Conservation (phyloP, 2,329 filamentous ascomycete species). For the Penicillium glabrum region DNA sequence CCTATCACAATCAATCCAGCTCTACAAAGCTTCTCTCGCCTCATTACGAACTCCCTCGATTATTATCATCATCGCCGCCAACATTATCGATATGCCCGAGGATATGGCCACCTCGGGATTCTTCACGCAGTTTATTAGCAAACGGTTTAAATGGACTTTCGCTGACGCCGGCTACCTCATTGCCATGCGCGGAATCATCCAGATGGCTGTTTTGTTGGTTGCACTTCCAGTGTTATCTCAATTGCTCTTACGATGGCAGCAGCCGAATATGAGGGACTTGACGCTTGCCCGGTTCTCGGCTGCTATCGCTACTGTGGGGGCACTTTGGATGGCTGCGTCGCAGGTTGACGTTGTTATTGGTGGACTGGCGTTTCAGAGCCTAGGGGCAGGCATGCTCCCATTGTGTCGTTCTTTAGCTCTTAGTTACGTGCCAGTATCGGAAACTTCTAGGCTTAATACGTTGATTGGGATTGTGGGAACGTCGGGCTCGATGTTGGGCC, state of each 20-base stretch:
- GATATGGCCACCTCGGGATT: not conserved
- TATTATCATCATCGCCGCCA: not conserved
- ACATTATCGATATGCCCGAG: not conserved
- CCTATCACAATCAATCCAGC: not conserved
- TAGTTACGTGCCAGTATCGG: not conserved
- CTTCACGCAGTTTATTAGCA: not conserved
- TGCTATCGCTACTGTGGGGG: not conserved
- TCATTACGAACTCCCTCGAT: not conserved
- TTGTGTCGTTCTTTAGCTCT: not conserved
- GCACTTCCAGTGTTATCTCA: not conserved
- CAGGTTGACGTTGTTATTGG: not conserved
- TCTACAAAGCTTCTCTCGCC: not conserved
- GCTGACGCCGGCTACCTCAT: not conserved
- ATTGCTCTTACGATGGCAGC: not conserved
- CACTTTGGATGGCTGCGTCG: not conserved
- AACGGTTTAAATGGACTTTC: not conserved
- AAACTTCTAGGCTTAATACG: not conserved
- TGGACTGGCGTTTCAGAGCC: not conserved
- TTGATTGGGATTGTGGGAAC: not conserved
- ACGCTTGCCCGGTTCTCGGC: not conserved
- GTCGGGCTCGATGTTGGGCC: not conserved
- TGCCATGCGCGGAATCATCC: not conserved
- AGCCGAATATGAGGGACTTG: not conserved
- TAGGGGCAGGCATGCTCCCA: not conserved
- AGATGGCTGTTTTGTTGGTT: not conserved